Conservation (phyloP, 495 filamentous ascomycete genomes). For the Aspergillus biplanus region DNA sequence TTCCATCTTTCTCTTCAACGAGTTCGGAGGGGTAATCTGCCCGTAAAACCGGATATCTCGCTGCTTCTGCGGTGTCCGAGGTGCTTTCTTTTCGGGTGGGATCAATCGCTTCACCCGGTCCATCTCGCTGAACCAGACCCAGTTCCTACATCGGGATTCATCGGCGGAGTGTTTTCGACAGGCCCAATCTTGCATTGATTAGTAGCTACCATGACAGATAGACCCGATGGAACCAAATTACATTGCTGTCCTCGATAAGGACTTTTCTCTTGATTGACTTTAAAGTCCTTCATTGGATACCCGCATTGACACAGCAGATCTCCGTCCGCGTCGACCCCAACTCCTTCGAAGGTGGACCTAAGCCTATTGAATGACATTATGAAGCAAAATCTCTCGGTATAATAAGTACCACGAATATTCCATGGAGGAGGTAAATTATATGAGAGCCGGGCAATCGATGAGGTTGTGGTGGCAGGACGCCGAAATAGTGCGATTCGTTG, state of each 20-base stretch:
- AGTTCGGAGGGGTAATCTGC: constrained; percentile 6
- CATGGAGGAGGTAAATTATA: not conserved
- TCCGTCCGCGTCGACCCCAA: constrained; percentile 10
- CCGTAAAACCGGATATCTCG: constrained; percentile 12
- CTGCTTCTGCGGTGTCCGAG: constrained; percentile 17
- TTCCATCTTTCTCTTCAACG: constrained; percentile 11
- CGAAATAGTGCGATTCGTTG: too few species aligned
- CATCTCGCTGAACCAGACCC: constrained; percentile 13
- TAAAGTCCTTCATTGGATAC: constrained; percentile 1
- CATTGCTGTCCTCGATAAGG: constrained; percentile 14
- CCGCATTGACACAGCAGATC: constrained; percentile 15
- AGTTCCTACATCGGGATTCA: not conserved
- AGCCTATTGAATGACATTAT: not conserved
- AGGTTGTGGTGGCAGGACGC: not conserved
- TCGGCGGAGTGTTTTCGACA: constrained; percentile 13
- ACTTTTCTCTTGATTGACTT: constrained; percentile 1
- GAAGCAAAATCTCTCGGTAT: not conserved
- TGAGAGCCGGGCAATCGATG: not conserved
- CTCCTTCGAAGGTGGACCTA: constrained; percentile 13
- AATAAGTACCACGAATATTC: not conserved
- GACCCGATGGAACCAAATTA: not conserved
- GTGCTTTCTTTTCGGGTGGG: constrained; percentile 2
- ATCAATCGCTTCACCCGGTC: not conserved
- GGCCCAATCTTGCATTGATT: constrained; percentile 1
- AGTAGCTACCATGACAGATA: not conserved